Percentiles rank a stretch among this genome's conserved stretches.
These are phyloP conservation scores for Gautieria morchelliformis DNA, from an alignment of 768 basidiomycete genomes.

Conservation along the genomic window DNA sequence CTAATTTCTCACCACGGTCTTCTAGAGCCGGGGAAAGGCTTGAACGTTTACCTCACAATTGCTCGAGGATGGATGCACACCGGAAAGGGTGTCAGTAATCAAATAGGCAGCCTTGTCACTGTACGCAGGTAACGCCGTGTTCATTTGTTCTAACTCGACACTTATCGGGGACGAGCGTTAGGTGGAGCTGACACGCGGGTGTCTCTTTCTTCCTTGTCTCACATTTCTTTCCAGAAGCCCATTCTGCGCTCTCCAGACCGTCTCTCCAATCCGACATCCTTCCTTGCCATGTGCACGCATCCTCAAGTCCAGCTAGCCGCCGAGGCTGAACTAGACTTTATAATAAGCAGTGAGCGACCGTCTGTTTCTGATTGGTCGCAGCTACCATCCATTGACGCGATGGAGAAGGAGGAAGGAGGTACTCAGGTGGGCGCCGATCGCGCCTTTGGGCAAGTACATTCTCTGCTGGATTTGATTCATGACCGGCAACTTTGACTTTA, in stretches of 20 bases:
- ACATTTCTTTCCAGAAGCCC: background rate
- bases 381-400: too few relatives aligned
- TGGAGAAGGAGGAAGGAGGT: too few relatives aligned
- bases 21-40: background rate
- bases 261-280: too few relatives aligned
- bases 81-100: slow-evolving; percentile 12
- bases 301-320: too few relatives aligned
- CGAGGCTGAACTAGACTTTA: slow-evolving; percentile 1
- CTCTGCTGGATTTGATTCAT: background rate
- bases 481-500: background rate
- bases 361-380: slow-evolving; percentile 23
- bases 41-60: background rate
- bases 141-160: background rate
- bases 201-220: background rate
- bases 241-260: background rate
- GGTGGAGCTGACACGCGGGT: slow-evolving; percentile 10
- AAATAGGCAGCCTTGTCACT: slow-evolving; percentile 16
- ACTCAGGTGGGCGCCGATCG: slow-evolving; percentile 20
- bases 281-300: too few relatives aligned
- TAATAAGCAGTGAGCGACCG: background rate
- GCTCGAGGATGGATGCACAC: background rate
- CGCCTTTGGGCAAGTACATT: background rate
- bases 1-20: too few relatives aligned
- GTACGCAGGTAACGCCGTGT: background rate
- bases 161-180: background rate